These are phyloP conservation scores for Podila horticola DNA, from an alignment of 192 early-diverging fungal species.

Conservation along the genomic window DNA sequence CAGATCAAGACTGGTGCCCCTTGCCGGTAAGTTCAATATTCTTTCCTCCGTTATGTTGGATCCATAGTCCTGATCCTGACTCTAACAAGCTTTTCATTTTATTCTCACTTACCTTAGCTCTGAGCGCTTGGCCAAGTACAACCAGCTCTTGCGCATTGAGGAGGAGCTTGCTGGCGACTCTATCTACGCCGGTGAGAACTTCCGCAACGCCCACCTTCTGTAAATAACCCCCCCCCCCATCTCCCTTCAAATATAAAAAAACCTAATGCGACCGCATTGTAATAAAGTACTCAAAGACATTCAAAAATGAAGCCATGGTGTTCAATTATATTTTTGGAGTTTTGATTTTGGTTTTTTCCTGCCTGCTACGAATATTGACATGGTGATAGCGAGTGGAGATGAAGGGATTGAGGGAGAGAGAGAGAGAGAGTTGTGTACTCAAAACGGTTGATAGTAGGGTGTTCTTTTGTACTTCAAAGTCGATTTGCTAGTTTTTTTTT, in stretches of 20 bases:
- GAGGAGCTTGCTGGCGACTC: constrained; percentile 94
- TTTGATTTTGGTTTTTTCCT: too few species aligned
- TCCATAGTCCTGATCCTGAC: not conserved
- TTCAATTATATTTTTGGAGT: too few species aligned
- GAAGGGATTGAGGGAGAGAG: not conserved
- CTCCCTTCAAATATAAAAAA: constrained; percentile 7
- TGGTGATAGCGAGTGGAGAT: not conserved
- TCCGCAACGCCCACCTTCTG: constrained; percentile 78
- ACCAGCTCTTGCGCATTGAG: constrained; percentile 98
- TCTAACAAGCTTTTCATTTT: not conserved
- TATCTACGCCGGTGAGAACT: constrained; percentile 93
- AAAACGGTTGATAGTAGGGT: too few species aligned
- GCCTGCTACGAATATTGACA: too few species aligned
- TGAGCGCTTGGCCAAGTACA: constrained; percentile 98
- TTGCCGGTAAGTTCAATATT: constrained; percentile 67
- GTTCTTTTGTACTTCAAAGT: not conserved
- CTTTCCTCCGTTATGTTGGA: not conserved
- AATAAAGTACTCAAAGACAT: too few species aligned
- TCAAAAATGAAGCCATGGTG: too few species aligned
- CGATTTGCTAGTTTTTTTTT: not conserved
- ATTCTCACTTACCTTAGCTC: constrained; percentile 46
- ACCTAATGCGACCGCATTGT: constrained; percentile 1
- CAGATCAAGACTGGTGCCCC: constrained; percentile 99
- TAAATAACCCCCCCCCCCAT: constrained; percentile 45
- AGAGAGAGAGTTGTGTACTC: not conserved